Percentiles rank a stretch among this genome's conserved stretches.
Conservation (phyloP, 2,329 filamentous ascomycete genomes). For the Colletotrichum paranaense region DNA sequence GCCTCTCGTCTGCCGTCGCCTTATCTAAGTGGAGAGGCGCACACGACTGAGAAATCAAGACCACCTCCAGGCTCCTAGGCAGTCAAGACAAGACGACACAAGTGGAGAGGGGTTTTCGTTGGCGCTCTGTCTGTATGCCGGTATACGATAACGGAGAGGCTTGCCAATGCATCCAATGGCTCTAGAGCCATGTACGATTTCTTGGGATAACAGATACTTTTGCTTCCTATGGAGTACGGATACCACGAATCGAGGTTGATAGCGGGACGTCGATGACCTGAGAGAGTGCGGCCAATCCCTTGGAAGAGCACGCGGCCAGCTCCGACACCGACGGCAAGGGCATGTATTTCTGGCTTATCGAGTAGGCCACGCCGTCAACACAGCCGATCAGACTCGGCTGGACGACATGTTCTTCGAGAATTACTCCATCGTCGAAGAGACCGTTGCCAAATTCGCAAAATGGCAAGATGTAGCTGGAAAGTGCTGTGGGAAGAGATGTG, state of each 20-base stretch:
- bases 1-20: conserved; percentile 33
- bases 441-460: background rate
- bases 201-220: conserved; percentile 18
- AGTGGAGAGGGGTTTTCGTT: conserved; percentile 1
- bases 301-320: background rate
- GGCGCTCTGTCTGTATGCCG: background rate
- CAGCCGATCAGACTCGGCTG: background rate
- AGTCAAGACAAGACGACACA: conserved; percentile 25
- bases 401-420: background rate
- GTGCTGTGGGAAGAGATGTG: background rate
- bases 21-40: conserved; percentile 34
- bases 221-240: background rate
- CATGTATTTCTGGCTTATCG: background rate
- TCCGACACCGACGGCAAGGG: background rate
- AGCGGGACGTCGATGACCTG: background rate
- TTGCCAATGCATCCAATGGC: conserved; percentile 14
- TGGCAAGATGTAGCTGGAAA: background rate
- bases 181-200: background rate
- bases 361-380: background rate
- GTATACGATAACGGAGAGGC: conserved; percentile 23
- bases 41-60: conserved; percentile 7
- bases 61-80: conserved; percentile 15
- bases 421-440: background rate
- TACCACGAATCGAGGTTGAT: background rate
- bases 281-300: background rate